Evolutionary conservation across 1,284 basidiomycete genomes (phyloP), one percentile per base, ranked within the genome.

Genomic region (Psilocybe mexicana): DNA sequence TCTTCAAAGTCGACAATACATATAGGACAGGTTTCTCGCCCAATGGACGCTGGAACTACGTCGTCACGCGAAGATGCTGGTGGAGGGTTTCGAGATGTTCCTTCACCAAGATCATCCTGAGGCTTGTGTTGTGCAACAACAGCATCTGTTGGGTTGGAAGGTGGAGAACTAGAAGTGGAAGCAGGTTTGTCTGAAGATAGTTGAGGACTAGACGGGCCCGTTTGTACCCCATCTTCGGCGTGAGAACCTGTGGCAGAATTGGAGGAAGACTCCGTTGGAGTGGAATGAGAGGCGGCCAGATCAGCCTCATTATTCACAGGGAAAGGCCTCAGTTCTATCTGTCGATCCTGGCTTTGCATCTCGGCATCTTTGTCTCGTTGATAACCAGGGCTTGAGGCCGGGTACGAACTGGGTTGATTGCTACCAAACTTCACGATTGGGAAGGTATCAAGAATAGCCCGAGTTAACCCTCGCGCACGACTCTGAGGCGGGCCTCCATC

Each of bases 361-460:
- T 75, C 73, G 5, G 67, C 43, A 40, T 71, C 70, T 46, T 72
- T 73, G 45, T 52, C 57, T 43, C 36, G 46, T 11, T 40, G 44
- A 40, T 26, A 23, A 45, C 33, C 25, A 35, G 40, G 30, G 8
- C 46, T 14, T 18, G 50, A 40, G 4, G 24, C 24, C 28, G 54
- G 51, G 23, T n/a, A 42, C 36, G 50, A 44, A 18, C 42, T 25
- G 36, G 62, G 55, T 57, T 52, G 57, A 23, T 52, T 66, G 35
- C 63, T 64, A 52, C 85, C 85, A 69, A 95, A 97, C 72, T 94
- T 93, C 73, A 96, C 88, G 58, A 96, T 77, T 1, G 94, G 94
- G 77, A 97, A 97, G 0, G 94, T 96, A 67, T 97, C 94, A 54
- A 97, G 78, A 55, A 97, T 94, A 26, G 95, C 94, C 33, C 92